Evolutionary conservation across 75 land plant species (phyloP).

Genomic region (Ceratopteris richardii): DNA sequence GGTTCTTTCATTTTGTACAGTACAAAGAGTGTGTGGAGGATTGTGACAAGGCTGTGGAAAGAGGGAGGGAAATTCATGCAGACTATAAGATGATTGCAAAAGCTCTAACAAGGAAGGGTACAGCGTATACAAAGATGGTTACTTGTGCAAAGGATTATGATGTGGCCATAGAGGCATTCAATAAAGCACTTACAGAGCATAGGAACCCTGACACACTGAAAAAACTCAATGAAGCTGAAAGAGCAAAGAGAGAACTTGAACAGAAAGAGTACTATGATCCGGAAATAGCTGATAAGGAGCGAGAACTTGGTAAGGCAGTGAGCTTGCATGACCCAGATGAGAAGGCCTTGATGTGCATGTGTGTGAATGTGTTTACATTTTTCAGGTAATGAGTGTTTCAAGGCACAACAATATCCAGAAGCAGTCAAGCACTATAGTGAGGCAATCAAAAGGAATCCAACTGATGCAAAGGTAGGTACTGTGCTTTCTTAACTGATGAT

Average conservation of each 20-base stretch:
- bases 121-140: slow-evolving; percentile 76
- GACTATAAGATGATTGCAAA: slow-evolving; percentile 90
- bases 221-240: slow-evolving; percentile 91
- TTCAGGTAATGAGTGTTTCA: slow-evolving; percentile 88
- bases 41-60: slow-evolving; percentile 92
- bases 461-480: slow-evolving; percentile 60
- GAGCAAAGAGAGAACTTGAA: slow-evolving; percentile 86
- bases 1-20: slow-evolving; percentile 23
- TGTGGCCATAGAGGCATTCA: slow-evolving; percentile 88
- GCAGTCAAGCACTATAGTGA: slow-evolving; percentile 92
- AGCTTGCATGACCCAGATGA: not conserved
- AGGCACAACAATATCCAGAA: slow-evolving; percentile 89
- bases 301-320: slow-evolving; percentile 67
- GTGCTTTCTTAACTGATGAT: not conserved
- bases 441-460: slow-evolving; percentile 79
- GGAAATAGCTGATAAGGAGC: slow-evolving; percentile 78
- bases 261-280: slow-evolving; percentile 93
- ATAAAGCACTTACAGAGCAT: slow-evolving; percentile 94
- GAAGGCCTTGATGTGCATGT: not conserved
- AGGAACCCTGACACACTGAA: slow-evolving; percentile 95
- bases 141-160: slow-evolving; percentile 82
- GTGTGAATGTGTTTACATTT: not conserved
- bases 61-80: slow-evolving; percentile 76
- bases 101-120: slow-evolving; percentile 93
- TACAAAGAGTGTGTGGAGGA: slow-evolving; percentile 85